phyloP scores from a whole-genome alignment of 225 moss, liverwort and hornwort genomes.

The Bryoerythrophyllum caledonicum region DNA sequence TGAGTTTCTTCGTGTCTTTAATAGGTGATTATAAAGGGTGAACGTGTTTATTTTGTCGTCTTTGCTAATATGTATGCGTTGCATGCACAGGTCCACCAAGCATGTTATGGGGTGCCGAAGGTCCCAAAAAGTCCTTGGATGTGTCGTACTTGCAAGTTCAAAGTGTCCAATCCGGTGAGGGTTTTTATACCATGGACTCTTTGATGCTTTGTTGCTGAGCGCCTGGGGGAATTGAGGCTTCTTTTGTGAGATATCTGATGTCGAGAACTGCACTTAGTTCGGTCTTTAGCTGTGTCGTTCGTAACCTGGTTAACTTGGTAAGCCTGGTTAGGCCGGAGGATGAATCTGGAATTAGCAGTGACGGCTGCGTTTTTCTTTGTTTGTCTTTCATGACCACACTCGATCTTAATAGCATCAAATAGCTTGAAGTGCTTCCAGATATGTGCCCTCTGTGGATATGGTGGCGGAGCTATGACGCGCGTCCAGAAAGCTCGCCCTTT shows the following conservation, averaged over 20 bases:
- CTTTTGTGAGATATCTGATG: neutral
- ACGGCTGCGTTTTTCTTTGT: constrained; percentile 2
- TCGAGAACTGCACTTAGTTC: neutral
- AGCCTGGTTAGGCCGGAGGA: neutral
- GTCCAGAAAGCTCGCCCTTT: constrained; percentile 84
- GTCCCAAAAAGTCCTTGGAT: constrained; percentile 78
- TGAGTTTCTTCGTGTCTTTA: neutral
- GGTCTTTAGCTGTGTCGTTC: neutral
- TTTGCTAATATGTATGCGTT: constrained; percentile 16
- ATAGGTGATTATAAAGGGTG: neutral
- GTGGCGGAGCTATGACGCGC: constrained; percentile 93
- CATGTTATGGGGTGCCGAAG: constrained; percentile 93
- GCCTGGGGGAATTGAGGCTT: neutral
- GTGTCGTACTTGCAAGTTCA: constrained; percentile 90
- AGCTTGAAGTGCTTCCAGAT: constrained; percentile 36
- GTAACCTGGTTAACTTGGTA: neutral
- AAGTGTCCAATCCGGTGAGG: constrained; percentile 59
- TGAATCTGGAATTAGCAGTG: neutral
- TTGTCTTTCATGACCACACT: neutral
- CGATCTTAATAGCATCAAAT: too few species aligned
- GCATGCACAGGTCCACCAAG: constrained; percentile 81
- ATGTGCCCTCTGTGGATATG: constrained; percentile 93
- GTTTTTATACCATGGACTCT: neutral
- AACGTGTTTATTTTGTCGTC: neutral
- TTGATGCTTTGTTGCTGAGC: too few species aligned